Conservation (phyloP, 768 basidiomycete genomes). For the Boletus edulis region DNA sequence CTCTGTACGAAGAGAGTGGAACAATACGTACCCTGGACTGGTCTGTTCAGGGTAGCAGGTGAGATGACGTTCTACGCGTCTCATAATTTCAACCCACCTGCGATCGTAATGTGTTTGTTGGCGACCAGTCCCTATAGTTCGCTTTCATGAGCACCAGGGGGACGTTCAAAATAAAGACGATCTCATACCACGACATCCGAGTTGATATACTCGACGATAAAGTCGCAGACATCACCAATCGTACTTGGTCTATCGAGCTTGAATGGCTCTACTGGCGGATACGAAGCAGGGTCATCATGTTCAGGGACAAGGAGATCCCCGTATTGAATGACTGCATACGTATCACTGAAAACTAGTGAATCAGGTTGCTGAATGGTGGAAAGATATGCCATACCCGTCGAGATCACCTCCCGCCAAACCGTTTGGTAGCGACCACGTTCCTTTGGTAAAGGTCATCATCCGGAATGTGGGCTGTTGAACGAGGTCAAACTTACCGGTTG, state of each 20-base stretch:
- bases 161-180: neutral
- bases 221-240: conserved; percentile 70
- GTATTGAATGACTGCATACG: conserved; percentile 57
- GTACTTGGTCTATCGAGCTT: conserved; percentile 45
- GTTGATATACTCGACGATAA: conserved; percentile 78
- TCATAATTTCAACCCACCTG: conserved; percentile 42
- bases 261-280: conserved; percentile 37
- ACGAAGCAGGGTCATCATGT: conserved; percentile 47
- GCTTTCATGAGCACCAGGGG: neutral
- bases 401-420: conserved; percentile 73
- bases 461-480: neutral
- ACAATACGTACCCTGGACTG: conserved; percentile 55
- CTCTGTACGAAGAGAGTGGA: neutral
- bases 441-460: conserved; percentile 30
- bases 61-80: neutral
- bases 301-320: conserved; percentile 50
- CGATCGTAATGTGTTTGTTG: conserved; percentile 62
- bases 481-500: conserved; percentile 43
- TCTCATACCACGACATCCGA: conserved; percentile 69
- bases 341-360: conserved; percentile 41
- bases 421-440: conserved; percentile 61
- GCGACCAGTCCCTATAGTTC: conserved; percentile 60
- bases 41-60: conserved; percentile 38
- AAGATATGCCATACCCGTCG: conserved; percentile 50
- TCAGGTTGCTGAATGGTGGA: neutral